Evolutionary conservation across 2,329 filamentous ascomycete species (phyloP).

Genomic region (Cercospora beticola): DNA sequence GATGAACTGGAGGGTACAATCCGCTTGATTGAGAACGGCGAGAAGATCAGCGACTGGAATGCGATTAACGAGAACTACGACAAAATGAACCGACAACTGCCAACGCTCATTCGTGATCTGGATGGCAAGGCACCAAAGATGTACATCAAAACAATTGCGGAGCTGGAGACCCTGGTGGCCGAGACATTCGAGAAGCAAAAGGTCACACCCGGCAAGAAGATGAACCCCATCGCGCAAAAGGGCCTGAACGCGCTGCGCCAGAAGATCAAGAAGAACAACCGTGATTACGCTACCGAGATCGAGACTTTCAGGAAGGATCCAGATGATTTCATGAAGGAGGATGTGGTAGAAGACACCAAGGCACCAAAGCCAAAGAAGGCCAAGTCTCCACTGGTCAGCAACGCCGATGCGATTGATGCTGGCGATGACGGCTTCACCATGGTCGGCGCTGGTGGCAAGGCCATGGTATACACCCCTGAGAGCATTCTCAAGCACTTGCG

Average conservation of each 20-base stretch:
- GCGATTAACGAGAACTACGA: slow-evolving; percentile 62
- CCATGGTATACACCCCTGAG: slow-evolving; percentile 90
- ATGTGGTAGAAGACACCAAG: slow-evolving; percentile 67
- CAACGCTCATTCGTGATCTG: slow-evolving; percentile 52
- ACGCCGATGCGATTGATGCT: slow-evolving; percentile 53
- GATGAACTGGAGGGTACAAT: slow-evolving; percentile 91
- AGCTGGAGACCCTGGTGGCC: slow-evolving; percentile 91
- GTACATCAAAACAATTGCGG: slow-evolving; percentile 89
- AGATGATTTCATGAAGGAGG: slow-evolving; percentile 82
- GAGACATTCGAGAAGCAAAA: slow-evolving; percentile 95
- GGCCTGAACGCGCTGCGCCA: slow-evolving; percentile 97
- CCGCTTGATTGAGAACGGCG: slow-evolving; percentile 88
- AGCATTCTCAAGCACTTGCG: slow-evolving; percentile 97
- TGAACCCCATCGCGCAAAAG: slow-evolving; percentile 93
- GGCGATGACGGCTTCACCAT: slow-evolving; percentile 87
- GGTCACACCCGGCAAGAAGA: slow-evolving; percentile 85
- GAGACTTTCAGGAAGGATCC: slow-evolving; percentile 83
- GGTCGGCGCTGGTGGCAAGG: slow-evolving; percentile 84
- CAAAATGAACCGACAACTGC: slow-evolving; percentile 62
- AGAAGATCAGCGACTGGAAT: slow-evolving; percentile 98
- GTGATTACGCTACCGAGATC: slow-evolving; percentile 85
- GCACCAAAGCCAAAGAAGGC: slow-evolving; percentile 54
- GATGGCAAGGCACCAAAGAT: slow-evolving; percentile 79
- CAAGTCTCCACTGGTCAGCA: slow-evolving; percentile 50
- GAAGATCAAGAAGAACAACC: slow-evolving; percentile 98